These are phyloP conservation scores for Theileria annulata DNA, from an alignment of 169 alveolate genomes.

Conservation along the genomic window DNA sequence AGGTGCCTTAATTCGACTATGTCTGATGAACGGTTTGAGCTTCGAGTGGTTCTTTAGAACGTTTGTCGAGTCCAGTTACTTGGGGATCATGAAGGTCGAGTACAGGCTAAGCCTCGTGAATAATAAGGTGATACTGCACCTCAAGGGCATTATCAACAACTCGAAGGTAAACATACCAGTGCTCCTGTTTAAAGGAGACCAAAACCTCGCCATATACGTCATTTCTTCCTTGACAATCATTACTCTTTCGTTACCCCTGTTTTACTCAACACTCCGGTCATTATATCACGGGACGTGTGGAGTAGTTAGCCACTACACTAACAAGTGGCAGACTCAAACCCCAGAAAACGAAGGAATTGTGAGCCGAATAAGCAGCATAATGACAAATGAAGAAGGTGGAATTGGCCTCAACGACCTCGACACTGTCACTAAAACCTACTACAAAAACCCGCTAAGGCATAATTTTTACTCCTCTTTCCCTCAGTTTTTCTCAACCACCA, in stretches of 20 bases:
- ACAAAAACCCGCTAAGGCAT: constrained; percentile 14
- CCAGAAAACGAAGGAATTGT: not conserved
- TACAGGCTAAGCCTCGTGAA: constrained; percentile 46
- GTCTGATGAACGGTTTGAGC: constrained; percentile 44
- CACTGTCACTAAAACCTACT: not conserved
- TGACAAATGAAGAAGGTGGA: not conserved
- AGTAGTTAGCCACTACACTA: not conserved
- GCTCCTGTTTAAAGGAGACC: constrained; percentile 32
- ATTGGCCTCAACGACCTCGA: not conserved
- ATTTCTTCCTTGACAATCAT: constrained; percentile 14
- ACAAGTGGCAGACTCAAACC: not conserved
- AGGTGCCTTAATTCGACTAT: constrained; percentile 39
- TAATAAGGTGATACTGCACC: constrained; percentile 25
- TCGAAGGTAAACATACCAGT: constrained; percentile 51
- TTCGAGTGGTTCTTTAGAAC: constrained; percentile 58
- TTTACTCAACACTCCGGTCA: not conserved
- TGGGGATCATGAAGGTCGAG: constrained; percentile 53
- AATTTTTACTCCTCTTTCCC: constrained; percentile 5
- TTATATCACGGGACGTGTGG: not conserved
- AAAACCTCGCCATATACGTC: constrained; percentile 16
- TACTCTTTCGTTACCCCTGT: constrained; percentile 22
- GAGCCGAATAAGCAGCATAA: not conserved
- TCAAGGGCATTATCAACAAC: constrained; percentile 50
- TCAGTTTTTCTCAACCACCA: not conserved
- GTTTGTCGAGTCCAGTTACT: constrained; percentile 16